Conservation (phyloP, 345 rosid species). For the Salix caprea region DNA sequence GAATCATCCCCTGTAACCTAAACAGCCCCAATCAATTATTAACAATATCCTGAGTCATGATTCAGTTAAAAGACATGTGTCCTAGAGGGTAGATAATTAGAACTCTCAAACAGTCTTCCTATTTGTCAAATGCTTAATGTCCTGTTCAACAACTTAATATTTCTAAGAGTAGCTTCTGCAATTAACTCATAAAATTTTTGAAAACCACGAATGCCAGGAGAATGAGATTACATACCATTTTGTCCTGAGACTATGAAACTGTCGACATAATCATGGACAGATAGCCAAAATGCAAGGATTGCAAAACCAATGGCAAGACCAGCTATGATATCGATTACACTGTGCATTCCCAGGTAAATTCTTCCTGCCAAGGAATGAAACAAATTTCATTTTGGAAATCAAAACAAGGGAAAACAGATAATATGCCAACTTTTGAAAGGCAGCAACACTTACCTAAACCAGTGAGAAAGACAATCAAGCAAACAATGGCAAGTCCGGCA, state of each 20-base stretch:
- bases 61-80: background rate
- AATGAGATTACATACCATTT: slow-evolving; percentile 52
- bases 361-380: slow-evolving; percentile 68
- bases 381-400: slow-evolving; percentile 8
- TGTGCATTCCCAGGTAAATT: slow-evolving; percentile 98
- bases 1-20: background rate
- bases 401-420: slow-evolving; percentile 2
- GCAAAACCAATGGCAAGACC: slow-evolving; percentile 71
- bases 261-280: slow-evolving; percentile 54
- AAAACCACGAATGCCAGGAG: background rate
- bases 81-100: background rate
- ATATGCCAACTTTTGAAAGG: slow-evolving; percentile 7
- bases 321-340: slow-evolving; percentile 66
- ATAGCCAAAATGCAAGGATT: slow-evolving; percentile 70
- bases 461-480: slow-evolving; percentile 60
- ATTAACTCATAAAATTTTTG: background rate
- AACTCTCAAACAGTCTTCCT: background rate
- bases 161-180: background rate
- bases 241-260: slow-evolving; percentile 65
- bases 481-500: slow-evolving; percentile 56
- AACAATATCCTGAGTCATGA: background rate
- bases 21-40: background rate
- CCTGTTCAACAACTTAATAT: slow-evolving; percentile 11
- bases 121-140: background rate
- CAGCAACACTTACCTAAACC: slow-evolving; percentile 53